Evolutionary conservation across 371 early-diverging fungal species (phyloP), one percentile per base, ranked within the genome.

Genomic region (Rhizopus stolonifer): DNA sequence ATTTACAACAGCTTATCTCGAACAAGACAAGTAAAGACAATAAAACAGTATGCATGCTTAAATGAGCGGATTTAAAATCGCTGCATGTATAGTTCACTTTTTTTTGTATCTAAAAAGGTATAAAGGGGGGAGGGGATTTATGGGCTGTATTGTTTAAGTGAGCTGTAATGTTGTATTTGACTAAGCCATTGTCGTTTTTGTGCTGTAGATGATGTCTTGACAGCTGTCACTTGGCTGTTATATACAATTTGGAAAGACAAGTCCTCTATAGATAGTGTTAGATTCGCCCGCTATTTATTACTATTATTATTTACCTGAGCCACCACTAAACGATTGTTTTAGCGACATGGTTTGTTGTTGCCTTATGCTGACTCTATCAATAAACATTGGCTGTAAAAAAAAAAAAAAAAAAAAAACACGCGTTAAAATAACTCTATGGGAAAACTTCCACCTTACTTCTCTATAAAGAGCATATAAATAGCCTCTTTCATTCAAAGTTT

Each of bases 121-220:
- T 33, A 18, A 46, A 29, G 31, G 7, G 10, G 31, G 10, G 4
- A 10, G 4, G 4, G 14, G 7, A 19, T 34, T 15, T 19, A 23
- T 15, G 13, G 36, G 19, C 32, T 53, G 18, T 62, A 62, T 40
- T 62, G 58, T 23, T 64, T 58, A 17, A 70, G 44, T 4, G 74
- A 69, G 31, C 74, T 70, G 29, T 60, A 74, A 32, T 72, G 71
- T 14, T 82, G 79, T 15, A 83, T 62, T 52, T 70, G 70, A 38
- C 65, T 82, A 26, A 88, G 61, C 88, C 88, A 88, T 52, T 82
- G 81, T 25, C 75, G 62, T 55, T 86, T 86, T 33, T 79, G 79
- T n/a, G 79, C 62, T 1, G 63, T 60, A 2, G 77, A 69, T 0
- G 82, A 56, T 11, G 85, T 74, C 24, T 81, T 80, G 4, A 88